Evolutionary conservation across 2,329 filamentous ascomycete species (phyloP).

Genomic region (Penicillium psychrosexuale): DNA sequence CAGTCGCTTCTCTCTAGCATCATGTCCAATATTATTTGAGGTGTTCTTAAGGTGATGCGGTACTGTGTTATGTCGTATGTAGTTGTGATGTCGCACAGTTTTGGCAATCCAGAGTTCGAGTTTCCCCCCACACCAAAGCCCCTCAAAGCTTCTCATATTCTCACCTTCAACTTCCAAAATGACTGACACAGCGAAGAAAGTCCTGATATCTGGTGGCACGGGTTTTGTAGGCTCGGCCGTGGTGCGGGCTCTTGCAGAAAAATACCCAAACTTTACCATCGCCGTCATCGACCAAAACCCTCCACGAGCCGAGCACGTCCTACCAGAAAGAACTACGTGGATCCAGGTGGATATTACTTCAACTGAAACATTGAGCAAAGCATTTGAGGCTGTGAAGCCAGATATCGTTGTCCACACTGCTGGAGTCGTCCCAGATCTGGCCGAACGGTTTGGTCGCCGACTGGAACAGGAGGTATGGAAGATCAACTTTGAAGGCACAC

Average conservation of each 20-base stretch:
- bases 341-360: conserved; percentile 37
- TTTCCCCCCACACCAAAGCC: not conserved
- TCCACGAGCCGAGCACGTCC: conserved; percentile 27
- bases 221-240: conserved; percentile 43
- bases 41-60: not conserved
- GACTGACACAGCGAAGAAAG: conserved; percentile 18
- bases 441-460: conserved; percentile 37
- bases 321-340: conserved; percentile 27
- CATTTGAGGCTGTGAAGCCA: conserved; percentile 43
- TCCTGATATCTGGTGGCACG: conserved; percentile 40
- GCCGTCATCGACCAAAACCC: conserved; percentile 38
- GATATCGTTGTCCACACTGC: conserved; percentile 55
- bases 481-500: conserved; percentile 56
- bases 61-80: not conserved
- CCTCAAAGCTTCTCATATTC: not conserved
- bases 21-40: not conserved
- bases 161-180: conserved; percentile 7
- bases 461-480: conserved; percentile 44
- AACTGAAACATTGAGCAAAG: conserved; percentile 24
- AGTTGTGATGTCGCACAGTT: not conserved
- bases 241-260: conserved; percentile 37
- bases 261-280: conserved; percentile 36
- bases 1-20: not conserved
- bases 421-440: conserved; percentile 43
- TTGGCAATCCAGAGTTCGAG: not conserved